Base-by-base conservation (phyloP, 2,329 filamentous ascomycete genomes). In the Monosporascus sp. region DNA sequence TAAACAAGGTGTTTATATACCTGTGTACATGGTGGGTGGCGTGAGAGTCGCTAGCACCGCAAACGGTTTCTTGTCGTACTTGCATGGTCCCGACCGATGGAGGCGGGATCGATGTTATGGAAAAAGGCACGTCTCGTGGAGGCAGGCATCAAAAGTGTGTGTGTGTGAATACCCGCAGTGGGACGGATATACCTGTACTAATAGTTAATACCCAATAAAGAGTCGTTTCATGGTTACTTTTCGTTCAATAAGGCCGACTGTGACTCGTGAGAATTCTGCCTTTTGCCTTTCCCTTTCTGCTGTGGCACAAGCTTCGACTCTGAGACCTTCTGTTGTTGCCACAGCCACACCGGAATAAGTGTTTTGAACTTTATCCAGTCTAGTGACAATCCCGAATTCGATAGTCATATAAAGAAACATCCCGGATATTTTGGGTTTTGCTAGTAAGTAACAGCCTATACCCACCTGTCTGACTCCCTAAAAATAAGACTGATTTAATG, bases 201-300 rank as follows among this genome's bases (percentile, higher is more conserved):
- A 65, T 65, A 65, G 58, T 60, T 65, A 65, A 65, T 61, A 62
- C 61, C 49, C 31, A 60, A 39, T 58, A 58, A 55, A 62, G 56
- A 56, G 56, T 57, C 51, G 47, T 52, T 64, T 60, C 53, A 60
- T 52, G 52, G 51, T 59, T 49, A 54, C 39, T 31, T 50, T 52
- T n/a, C 9, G 11, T 17, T 27, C 18, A 31, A 27, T 35, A 31
- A 3, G 50, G 5, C 25, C 36, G 17, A 7, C 20, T 24, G 14
- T 45, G 43, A 45, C 20, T 8, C 25, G 11, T 24, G 15, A 7
- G 9, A 20, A 24, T 24, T 43, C 15, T 43, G 9, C 27, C 9
- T 31, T 31, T 11, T 9, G 27, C 27, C 9, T 31, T 31, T 5
- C 27, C 9, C 11, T 31, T 8, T 31, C 27, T 31, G 11, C 27